These are phyloP conservation scores for cucumber (Cucumis sativus) DNA, from an alignment of 306 rosid genomes.

Conservation along the genomic window DNA sequence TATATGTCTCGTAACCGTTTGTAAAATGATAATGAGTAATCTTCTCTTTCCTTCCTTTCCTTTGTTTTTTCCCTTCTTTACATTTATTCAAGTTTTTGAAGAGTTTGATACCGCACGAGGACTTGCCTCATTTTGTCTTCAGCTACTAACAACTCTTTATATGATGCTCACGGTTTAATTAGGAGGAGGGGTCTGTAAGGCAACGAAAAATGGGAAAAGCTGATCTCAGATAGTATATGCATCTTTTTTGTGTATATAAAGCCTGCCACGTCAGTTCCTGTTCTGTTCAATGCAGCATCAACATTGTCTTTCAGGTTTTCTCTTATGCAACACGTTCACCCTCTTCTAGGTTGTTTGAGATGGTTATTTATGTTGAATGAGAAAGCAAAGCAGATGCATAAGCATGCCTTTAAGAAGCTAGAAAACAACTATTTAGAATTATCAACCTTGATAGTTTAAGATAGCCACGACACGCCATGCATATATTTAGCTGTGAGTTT, in stretches of 20 bases:
- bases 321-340: not conserved
- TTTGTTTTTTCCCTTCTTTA: not conserved
- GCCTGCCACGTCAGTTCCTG: not conserved
- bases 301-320: slow-evolving; percentile 2
- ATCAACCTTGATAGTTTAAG: not conserved
- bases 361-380: not conserved
- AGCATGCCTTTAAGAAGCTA: not conserved
- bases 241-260: not conserved
- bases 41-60: not conserved
- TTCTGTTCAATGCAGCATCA: not conserved
- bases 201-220: slow-evolving; percentile 5
- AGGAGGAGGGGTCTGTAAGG: not conserved
- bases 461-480: not conserved
- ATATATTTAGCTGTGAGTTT: not conserved
- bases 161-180: not conserved
- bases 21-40: not conserved
- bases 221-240: slow-evolving; percentile 4
- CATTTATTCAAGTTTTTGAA: not conserved
- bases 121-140: not conserved
- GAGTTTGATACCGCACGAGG: not conserved
- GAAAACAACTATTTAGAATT: not conserved
- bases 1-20: not conserved
- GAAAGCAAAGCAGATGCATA: not conserved
- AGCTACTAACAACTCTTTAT: slow-evolving; percentile 7
- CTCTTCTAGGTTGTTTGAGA: not conserved